Conservation (phyloP, 345 rosid genomes). For the Combretum micranthum region DNA sequence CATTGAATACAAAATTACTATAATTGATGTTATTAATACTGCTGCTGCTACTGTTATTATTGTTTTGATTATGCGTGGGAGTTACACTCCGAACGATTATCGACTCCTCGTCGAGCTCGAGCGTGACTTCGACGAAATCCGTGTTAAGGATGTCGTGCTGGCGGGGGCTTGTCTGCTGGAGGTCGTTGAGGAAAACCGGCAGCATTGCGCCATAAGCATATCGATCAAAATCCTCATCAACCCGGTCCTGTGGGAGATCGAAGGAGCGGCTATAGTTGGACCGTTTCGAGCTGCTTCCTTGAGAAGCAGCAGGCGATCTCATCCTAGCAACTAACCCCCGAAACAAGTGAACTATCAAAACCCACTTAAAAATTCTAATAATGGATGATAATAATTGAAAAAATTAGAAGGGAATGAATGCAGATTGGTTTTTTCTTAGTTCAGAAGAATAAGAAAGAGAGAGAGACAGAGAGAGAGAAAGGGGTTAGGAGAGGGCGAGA, state of each 20-base stretch:
- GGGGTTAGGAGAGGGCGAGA: slow-evolving; percentile 17
- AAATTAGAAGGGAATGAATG: background rate
- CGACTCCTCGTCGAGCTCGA: slow-evolving; percentile 65
- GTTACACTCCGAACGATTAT: slow-evolving; percentile 60
- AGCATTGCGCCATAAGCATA: slow-evolving; percentile 74
- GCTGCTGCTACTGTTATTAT: background rate
- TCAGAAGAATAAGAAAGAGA: background rate
- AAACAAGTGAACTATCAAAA: background rate
- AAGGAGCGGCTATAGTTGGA: slow-evolving; percentile 45
- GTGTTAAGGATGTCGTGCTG: slow-evolving; percentile 15
- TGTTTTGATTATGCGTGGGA: slow-evolving; percentile 15
- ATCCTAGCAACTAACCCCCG: no score
- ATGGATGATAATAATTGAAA: no score
- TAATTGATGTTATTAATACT: no score
- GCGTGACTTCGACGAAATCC: slow-evolving; percentile 69
- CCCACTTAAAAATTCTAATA: background rate
- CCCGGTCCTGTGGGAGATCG: slow-evolving; percentile 40
- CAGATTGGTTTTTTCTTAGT: background rate
- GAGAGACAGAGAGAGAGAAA: background rate
- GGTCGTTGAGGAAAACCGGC: slow-evolving; percentile 63
- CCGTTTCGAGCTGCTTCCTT: slow-evolving; percentile 30
- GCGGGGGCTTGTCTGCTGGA: slow-evolving; percentile 16
- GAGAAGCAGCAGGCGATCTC: slow-evolving; percentile 25
- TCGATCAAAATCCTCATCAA: slow-evolving; percentile 14
- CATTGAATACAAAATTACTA: no score